Conservation (phyloP, 176 grass and related monocot genomes). For the Elymus sibiricus region DNA sequence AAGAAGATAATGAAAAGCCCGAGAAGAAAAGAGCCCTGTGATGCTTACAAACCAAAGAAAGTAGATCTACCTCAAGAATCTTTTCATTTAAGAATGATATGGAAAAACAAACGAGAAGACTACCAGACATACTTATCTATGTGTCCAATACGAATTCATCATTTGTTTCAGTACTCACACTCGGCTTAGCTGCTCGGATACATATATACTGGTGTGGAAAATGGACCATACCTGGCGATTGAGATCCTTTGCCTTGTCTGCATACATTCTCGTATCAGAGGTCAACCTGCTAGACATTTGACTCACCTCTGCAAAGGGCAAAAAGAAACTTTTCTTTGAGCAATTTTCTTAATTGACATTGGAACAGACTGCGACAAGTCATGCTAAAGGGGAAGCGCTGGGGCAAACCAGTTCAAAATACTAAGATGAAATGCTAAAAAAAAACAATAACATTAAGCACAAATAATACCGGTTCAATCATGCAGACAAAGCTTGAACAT, state of each 20-base stretch:
- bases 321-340: slow-evolving; percentile 2
- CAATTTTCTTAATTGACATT: background rate
- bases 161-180: background rate
- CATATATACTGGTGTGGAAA: background rate
- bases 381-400: background rate
- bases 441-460: background rate
- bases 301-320: slow-evolving; percentile 79
- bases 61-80: slow-evolving; percentile 5
- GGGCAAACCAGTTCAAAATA: background rate
- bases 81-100: slow-evolving; percentile 1
- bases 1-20: background rate
- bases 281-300: slow-evolving; percentile 83
- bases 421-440: background rate
- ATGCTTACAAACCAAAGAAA: slow-evolving; percentile 13
- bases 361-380: background rate
- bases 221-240: slow-evolving; percentile 60
- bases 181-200: background rate
- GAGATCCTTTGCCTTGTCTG: slow-evolving; percentile 83
- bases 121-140: background rate
- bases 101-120: background rate
- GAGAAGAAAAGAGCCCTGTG: background rate
- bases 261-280: slow-evolving; percentile 83
- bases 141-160: background rate
- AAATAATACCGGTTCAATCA: background rate
- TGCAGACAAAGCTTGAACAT: background rate